A percentile compares a stretch with the other conserved stretches of the same genome.
phyloP scores from a whole-genome alignment of 2,329 filamentous ascomycete genomes.

The Phialophora expanda region DNA sequence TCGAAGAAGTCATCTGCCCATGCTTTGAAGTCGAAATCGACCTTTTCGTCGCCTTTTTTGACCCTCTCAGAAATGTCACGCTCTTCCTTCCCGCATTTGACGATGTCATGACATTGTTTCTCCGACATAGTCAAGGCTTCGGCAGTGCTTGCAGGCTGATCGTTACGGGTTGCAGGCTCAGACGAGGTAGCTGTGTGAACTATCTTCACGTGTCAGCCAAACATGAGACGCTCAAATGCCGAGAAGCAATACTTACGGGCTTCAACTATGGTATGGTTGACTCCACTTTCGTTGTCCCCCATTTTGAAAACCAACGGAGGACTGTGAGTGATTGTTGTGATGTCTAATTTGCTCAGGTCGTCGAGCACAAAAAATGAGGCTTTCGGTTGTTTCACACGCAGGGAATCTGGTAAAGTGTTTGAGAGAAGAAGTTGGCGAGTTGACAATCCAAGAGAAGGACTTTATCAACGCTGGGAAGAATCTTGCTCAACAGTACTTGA shows the following conservation, averaged over 20 bases:
- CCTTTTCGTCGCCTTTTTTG: background rate
- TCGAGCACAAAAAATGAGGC: background rate
- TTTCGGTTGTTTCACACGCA: background rate
- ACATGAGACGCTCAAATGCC: background rate
- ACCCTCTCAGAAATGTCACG: background rate
- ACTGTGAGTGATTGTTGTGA: background rate
- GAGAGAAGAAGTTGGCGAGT: background rate
- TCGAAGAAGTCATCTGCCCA: conserved; percentile 3
- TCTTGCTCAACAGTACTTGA: background rate
- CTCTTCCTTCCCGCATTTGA: conserved; percentile 6
- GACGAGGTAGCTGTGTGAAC: background rate
- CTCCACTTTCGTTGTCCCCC: background rate
- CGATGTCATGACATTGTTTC: too few species aligned
- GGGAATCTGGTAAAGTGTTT: background rate
- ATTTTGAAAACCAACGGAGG: background rate
- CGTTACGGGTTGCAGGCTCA: background rate
- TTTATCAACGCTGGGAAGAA: background rate
- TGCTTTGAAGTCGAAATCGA: background rate
- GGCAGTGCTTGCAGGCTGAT: background rate
- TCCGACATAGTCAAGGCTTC: background rate
- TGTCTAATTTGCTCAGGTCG: background rate
- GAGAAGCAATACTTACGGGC: background rate
- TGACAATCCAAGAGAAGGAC: background rate
- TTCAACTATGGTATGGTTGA: background rate
- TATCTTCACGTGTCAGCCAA: background rate